Evolutionary conservation across 305 asterid species (phyloP), one percentile per base, ranked within the genome.

Genomic region (Solanum chacoense): DNA sequence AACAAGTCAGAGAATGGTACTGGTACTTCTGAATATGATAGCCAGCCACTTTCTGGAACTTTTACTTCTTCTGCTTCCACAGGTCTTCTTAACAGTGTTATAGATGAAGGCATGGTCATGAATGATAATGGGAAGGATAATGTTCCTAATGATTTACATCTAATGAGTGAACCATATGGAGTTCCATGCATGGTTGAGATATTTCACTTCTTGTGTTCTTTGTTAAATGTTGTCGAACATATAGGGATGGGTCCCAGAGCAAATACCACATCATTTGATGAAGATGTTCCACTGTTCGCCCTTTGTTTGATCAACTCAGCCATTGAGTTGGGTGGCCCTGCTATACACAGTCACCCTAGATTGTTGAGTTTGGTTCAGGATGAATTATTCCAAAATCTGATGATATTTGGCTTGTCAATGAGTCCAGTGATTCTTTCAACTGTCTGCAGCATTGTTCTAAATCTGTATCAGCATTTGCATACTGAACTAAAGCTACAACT

Each of bases 151-250:
- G 42, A 34, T 74, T 71, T 92, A 91, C 96, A 96, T 90, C 90
- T 95, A 91, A 94, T 95, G 97, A 93, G 94, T 8, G 98, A 96
- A 89, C 99, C 99, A 36, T 96, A 95, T 90, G 98, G 99, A 18
- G 95, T 97, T 75, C 98, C 98, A 84, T 96, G 99, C 94, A 95
- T 97, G 99, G 98, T 96, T 87, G 99, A 96, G 90, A 96, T 95
- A 93, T 97, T 97, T 92, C 98, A 96, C 93, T 96, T 95, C 90
- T 94, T 97, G 69, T 97, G 99, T 90, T 95, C 98, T 75, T 94
- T 95, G 94, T 92, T 97, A 90, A 95, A 94, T 91, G 97, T 94
- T 90, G 98, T 93, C 80, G 99, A 95, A 92, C 95, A 96, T 88
- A 81, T 93, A 76, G 97, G 96, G 80, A 91, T 95, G 94, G 98